These are phyloP conservation scores for Eremochloa ophiuroides DNA, from an alignment of 176 grass and related monocot genomes.

Conservation along the genomic window DNA sequence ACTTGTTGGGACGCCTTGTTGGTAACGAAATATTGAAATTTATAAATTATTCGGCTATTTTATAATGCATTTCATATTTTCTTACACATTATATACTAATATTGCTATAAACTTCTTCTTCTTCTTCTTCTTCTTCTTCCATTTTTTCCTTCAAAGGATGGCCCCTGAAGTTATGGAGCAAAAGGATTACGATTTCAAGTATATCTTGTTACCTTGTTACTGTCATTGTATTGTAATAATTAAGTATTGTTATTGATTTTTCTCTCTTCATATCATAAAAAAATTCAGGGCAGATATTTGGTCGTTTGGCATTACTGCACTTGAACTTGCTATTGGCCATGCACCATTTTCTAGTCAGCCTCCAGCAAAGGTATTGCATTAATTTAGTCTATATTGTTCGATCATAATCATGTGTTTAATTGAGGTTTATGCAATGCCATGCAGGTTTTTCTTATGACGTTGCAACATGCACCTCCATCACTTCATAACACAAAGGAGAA, in stretches of 20 bases:
- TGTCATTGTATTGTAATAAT: neutral
- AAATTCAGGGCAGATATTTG: conserved; percentile 82
- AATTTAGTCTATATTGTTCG: neutral
- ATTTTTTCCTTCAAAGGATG: conserved; percentile 58
- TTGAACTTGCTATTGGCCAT: conserved; percentile 91
- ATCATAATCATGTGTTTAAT: neutral
- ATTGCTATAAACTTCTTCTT: too few relatives aligned
- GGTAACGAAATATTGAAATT: conserved; percentile 31
- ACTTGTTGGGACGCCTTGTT: conserved; percentile 94
- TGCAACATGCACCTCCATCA: conserved; percentile 78
- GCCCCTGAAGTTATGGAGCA: conserved; percentile 97
- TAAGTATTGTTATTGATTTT: neutral
- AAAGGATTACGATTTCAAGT: conserved; percentile 94
- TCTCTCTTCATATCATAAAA: neutral
- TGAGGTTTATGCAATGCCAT: neutral
- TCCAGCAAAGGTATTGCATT: conserved; percentile 62
- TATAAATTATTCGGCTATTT: neutral
- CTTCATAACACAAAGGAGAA: conserved; percentile 89
- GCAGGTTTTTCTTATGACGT: conserved; percentile 78
- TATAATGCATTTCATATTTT: neutral
- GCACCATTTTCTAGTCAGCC: conserved; percentile 88
- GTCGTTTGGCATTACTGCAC: conserved; percentile 94
- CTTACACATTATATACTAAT: neutral
- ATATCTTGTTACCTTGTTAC: neutral
- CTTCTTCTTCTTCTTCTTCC: too few relatives aligned